Base-by-base conservation (phyloP, 2,329 filamentous ascomycete genomes). In the Exophiala sp. region DNA sequence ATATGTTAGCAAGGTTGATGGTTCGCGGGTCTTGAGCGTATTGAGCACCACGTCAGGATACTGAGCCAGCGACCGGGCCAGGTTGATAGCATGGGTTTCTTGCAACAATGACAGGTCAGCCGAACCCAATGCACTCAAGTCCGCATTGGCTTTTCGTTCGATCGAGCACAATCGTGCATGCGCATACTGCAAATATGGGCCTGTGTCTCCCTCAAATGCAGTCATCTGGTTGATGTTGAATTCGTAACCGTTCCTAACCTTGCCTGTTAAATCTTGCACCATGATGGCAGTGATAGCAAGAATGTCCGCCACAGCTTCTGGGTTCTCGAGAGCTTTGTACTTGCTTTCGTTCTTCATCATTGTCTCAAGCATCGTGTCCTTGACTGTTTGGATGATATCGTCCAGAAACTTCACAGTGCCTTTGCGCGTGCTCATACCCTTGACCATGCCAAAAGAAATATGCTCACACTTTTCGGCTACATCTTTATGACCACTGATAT, bases 221-320 rank as follows among this genome's bases (percentile, higher is more conserved):
- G 78, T 82, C 82, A 85, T 85, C 61, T 80, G 76, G 55, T 83
- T 78, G 67, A 86, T 77, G 71, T 85, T 82, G 71, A 85, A 85
- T 63, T 80, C 76, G 68, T 86, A 85, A 64, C 82, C 80, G 71
- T 85, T 84, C 67, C 84, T 76, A 60, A 78, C 78, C 83, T 96
- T 97, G 70, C 92, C 94, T 62, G 83, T 88, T 90, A 97, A 96
- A 68, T 97, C 94, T 73, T 97, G 92, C 16, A 96, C 90, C 91
- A 97, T 97, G 68, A 97, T 92, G 67, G 88, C 87, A 61, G 88
- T 91, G 68, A 97, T 96, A 60, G 92, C 94, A 2, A 97, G 81
- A 9, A 83, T 89, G 74, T 97, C 94, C 57, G 94, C 91, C 8
- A 86, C 88, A 50, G 83, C 81, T 50, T 84, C 85, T 0, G 92